Base-by-base conservation (phyloP, 1,139 yeast species). In the Suhomyces ambrosiae region DNA sequence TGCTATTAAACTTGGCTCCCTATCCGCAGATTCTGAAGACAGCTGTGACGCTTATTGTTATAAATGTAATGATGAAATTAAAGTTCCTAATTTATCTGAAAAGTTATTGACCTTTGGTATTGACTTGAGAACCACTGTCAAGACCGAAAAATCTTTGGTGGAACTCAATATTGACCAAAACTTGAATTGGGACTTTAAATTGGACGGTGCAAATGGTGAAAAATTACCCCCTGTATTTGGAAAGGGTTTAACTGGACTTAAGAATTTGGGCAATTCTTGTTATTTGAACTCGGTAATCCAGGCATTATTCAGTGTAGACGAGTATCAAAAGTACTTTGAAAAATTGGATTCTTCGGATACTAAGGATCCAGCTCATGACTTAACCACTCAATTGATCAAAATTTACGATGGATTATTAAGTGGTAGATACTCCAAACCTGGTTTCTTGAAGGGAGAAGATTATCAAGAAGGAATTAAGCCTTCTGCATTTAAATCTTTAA, bases 151-250 rank as follows among this genome's bases (percentile, higher is more conserved):
- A 63, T 82, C 84, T 23, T 68, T 94, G 53, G 79, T 90, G 3
- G 98, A 92, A 57, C 64, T 92, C 45, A 95, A 94, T 61, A 76
- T 92, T 38, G 97, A 90, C 56, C 97, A 90, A 56, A 92, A 92
- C 58, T 58, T 88, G 63, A 85, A 83, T 51, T 94, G 97, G 97
- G 95, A 90, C 46, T 92, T 94, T 60, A 79, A 80, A 43, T 77
- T 90, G 76, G 82, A 82, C 22, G 82, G 82, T 30, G 80, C 80
- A 3, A 70, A 79, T 44, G 97, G 97, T 15, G 78, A 76, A 30
- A 74, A 75, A 33, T 64, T 86, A 32, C 56, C 62, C 13, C 88
- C 90, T 0, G 65, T 88, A 1, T 82, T 71, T 63, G 95, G 92
- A 2, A 58, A 76, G 27, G 83, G 80, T 5, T 64, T 84, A 40